Conservation (phyloP, 2,329 filamentous ascomycete species). For the Monosporascus sp. region DNA sequence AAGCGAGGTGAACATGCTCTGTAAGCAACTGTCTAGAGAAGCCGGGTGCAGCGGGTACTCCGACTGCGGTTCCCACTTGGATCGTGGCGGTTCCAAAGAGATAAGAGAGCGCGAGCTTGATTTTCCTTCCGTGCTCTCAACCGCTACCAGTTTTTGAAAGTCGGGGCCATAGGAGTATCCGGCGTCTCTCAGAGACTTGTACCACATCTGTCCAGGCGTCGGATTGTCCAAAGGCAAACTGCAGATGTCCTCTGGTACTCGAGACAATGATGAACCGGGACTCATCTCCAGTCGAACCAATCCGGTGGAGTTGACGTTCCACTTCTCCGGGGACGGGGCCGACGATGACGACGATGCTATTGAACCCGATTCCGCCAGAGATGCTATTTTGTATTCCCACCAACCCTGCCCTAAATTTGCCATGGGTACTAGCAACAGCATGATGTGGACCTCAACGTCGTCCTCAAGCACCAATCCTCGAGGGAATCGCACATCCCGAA, state of each 20-base stretch:
- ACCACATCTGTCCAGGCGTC: no score
- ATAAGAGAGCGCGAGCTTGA: conserved; percentile 2
- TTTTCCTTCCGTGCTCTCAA: conserved; percentile 7
- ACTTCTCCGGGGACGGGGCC: no score
- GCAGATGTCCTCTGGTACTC: not conserved
- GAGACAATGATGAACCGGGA: not conserved
- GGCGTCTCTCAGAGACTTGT: conserved; percentile 19
- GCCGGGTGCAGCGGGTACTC: not conserved
- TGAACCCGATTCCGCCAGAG: no score
- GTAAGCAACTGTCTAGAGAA: not conserved
- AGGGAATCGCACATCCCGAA: no score
- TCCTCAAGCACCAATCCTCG: no score
- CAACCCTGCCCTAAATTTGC: no score
- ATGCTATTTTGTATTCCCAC: no score
- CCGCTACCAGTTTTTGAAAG: conserved; percentile 6
- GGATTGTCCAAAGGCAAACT: no score
- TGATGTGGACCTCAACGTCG: no score
- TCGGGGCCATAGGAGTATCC: conserved; percentile 17
- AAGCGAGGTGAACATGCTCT: not conserved
- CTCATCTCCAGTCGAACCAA: conserved; percentile 3
- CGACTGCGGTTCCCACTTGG: not conserved
- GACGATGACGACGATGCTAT: no score
- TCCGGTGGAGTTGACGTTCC: no score
- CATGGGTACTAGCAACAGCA: no score
- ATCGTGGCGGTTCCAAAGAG: not conserved